A percentile compares a stretch with the other conserved stretches of the same genome.
phyloP scores from a whole-genome alignment of 2,329 filamentous ascomycete genomes.

The Trichoderma pleuroti region DNA sequence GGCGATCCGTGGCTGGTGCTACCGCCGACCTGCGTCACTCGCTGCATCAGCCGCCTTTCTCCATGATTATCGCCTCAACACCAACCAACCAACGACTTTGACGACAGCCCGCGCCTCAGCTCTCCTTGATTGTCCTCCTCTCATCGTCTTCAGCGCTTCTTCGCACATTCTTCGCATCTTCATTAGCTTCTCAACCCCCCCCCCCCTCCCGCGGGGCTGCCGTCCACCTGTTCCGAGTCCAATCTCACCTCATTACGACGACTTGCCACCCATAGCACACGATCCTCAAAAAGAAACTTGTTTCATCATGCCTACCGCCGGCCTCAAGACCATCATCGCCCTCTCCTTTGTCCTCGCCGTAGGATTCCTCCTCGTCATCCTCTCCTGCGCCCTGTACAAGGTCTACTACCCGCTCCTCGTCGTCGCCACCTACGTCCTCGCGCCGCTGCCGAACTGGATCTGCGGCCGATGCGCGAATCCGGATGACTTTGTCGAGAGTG shows the following conservation, averaged over 20 bases:
- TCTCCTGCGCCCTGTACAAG: constrained; percentile 91
- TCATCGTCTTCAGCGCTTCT: neutral
- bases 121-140: neutral
- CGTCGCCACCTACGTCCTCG: constrained; percentile 90
- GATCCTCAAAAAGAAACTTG: neutral
- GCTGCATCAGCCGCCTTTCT: constrained; percentile 7
- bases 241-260: constrained; percentile 8
- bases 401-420: constrained; percentile 94
- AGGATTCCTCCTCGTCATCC: constrained; percentile 97
- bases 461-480: constrained; percentile 83
- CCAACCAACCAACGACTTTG: neutral
- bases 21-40: constrained; percentile 16
- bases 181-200: neutral
- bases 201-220: constrained; percentile 21
- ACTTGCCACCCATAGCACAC: neutral
- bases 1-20: neutral
- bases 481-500: constrained; percentile 90
- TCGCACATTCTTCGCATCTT: neutral
- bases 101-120: neutral
- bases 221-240: neutral
- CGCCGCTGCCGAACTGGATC: constrained; percentile 95
- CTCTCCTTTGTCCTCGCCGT: constrained; percentile 98
- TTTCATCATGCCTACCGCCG: constrained; percentile 66
- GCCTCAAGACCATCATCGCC: constrained; percentile 97
- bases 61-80: constrained; percentile 11